These are phyloP conservation scores for Fagopyrum tataricum DNA, from an alignment of 148 eudicot genomes.

Conservation along the genomic window DNA sequence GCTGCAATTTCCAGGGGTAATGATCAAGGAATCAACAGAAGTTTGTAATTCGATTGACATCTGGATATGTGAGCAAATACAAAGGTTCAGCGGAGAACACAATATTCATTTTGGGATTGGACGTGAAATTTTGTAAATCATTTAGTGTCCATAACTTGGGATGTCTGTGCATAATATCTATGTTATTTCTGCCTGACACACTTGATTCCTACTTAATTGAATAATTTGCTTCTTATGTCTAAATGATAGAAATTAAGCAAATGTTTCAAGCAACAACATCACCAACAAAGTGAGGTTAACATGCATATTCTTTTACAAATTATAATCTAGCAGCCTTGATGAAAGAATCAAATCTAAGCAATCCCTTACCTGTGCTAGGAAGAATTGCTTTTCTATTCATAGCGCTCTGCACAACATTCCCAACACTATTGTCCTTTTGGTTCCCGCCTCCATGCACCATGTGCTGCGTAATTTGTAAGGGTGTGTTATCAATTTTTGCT, in stretches of 20 bases:
- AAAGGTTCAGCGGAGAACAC: neutral
- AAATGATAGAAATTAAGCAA: neutral
- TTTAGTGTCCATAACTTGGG: neutral
- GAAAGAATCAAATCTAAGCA: neutral
- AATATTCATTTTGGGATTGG: neutral
- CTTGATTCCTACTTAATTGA: neutral
- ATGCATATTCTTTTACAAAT: neutral
- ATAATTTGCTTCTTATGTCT: neutral
- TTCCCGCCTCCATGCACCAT: constrained; percentile 8
- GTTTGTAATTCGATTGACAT: neutral
- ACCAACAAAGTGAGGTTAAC: constrained; percentile 6
- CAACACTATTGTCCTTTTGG: constrained; percentile 15
- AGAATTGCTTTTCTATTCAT: constrained; percentile 8
- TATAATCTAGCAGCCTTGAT: neutral
- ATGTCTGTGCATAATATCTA: too few species aligned
- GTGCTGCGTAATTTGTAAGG: constrained; percentile 5
- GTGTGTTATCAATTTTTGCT: neutral
- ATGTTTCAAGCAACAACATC: neutral
- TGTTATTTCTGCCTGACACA: neutral
- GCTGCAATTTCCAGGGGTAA: neutral
- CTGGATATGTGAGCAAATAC: neutral
- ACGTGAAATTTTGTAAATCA: neutral
- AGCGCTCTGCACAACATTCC: constrained; percentile 14
- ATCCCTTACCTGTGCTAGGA: constrained; percentile 20
- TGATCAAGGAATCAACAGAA: neutral